These are phyloP conservation scores for Fusarium sp. DNA, from an alignment of 2,329 filamentous ascomycete genomes.

Conservation along the genomic window DNA sequence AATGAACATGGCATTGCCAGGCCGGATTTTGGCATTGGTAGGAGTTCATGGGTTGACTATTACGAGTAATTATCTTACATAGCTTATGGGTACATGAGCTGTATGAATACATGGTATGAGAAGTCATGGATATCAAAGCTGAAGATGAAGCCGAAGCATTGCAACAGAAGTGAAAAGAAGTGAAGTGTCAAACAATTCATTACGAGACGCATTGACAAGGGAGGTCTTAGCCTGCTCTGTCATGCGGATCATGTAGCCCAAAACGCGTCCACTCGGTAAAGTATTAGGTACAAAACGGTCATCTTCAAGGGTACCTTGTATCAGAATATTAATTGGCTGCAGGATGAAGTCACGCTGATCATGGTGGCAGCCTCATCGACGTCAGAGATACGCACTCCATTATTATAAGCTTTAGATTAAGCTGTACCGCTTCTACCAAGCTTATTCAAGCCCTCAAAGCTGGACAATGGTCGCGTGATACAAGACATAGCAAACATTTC, in stretches of 20 bases:
- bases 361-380: slow-evolving; percentile 28
- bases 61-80: slow-evolving; percentile 29
- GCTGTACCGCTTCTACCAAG: not conserved
- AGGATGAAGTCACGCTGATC: slow-evolving; percentile 45
- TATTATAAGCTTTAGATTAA: not conserved
- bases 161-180: not conserved
- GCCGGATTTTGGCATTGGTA: slow-evolving; percentile 30
- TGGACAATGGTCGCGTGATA: slow-evolving; percentile 23
- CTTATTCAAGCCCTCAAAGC: not conserved
- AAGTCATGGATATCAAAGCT: not conserved
- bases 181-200: slow-evolving; percentile 5
- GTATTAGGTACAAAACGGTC: slow-evolving; percentile 24
- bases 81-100: slow-evolving; percentile 35
- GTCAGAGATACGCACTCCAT: slow-evolving; percentile 31
- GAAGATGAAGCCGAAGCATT: not conserved
- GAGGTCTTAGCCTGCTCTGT: slow-evolving; percentile 14
- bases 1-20: slow-evolving; percentile 27
- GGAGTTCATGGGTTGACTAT: slow-evolving; percentile 30
- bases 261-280: not conserved
- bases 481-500: not conserved
- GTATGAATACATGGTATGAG: slow-evolving; percentile 38
- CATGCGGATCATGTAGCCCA: slow-evolving; percentile 21
- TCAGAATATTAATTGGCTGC: slow-evolving; percentile 30
- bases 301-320: slow-evolving; percentile 40
- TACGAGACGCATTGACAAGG: slow-evolving; percentile 38